phyloP scores from a whole-genome alignment of 306 rosid species.

The Vigna reflexopilosa region DNA sequence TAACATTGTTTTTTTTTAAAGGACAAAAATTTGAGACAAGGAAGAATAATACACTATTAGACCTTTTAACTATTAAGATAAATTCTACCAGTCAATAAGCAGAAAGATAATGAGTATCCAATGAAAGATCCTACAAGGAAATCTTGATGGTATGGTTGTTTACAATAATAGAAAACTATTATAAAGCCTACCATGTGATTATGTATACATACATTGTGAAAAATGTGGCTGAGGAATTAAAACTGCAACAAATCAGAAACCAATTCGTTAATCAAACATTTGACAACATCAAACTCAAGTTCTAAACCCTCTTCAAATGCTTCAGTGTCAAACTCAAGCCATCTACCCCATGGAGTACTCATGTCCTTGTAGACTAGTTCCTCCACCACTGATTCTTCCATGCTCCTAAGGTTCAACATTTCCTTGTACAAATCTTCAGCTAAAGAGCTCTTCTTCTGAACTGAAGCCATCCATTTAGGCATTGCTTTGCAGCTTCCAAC shows the following conservation, averaged over 20 bases:
- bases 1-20: background rate
- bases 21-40: background rate
- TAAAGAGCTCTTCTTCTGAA: slow-evolving; percentile 49
- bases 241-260: slow-evolving; percentile 56
- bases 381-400: slow-evolving; percentile 63
- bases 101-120: background rate
- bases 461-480: slow-evolving; percentile 50
- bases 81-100: background rate
- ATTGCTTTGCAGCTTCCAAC: slow-evolving; percentile 60
- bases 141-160: slow-evolving; percentile 21
- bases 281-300: slow-evolving; percentile 56
- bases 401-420: slow-evolving; percentile 56
- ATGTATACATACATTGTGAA: background rate
- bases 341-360: slow-evolving; percentile 66
- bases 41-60: background rate
- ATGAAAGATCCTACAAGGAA: background rate
- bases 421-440: slow-evolving; percentile 63
- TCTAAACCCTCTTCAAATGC: slow-evolving; percentile 61
- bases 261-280: slow-evolving; percentile 62
- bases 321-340: slow-evolving; percentile 64
- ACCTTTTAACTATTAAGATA: background rate
- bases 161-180: background rate
- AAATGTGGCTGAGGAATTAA: slow-evolving; percentile 14
- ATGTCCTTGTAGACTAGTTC: slow-evolving; percentile 74
- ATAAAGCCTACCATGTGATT: slow-evolving; percentile 10